Evolutionary conservation across 2,329 filamentous ascomycete species (phyloP).

Genomic region (Aspergillus versicolor): DNA sequence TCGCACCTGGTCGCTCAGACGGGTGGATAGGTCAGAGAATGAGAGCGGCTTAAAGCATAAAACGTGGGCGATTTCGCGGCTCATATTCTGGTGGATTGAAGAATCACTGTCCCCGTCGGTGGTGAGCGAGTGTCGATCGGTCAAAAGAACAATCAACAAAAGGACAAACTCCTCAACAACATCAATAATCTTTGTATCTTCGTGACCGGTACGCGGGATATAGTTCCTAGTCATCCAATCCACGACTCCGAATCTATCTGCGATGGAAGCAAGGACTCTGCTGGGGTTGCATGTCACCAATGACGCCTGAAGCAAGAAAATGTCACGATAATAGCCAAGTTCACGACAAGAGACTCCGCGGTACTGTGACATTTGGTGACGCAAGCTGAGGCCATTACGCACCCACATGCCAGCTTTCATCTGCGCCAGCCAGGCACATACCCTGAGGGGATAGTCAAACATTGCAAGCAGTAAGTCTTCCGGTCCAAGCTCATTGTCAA

Average conservation of each 20-base stretch:
- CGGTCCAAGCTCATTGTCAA: slow-evolving; percentile 54
- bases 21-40: slow-evolving; percentile 84
- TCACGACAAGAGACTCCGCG: slow-evolving; percentile 85
- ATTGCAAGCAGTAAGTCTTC: slow-evolving; percentile 83
- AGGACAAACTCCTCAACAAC: slow-evolving; percentile 96
- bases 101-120: slow-evolving; percentile 35
- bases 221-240: slow-evolving; percentile 86
- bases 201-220: slow-evolving; percentile 70
- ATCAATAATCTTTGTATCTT: slow-evolving; percentile 85
- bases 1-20: slow-evolving; percentile 83
- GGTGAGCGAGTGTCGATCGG: slow-evolving; percentile 75
- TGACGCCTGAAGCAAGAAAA: slow-evolving; percentile 89
- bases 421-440: slow-evolving; percentile 94
- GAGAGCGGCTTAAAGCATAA: slow-evolving; percentile 95
- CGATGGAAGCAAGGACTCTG: slow-evolving; percentile 80
- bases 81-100: slow-evolving; percentile 69
- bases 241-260: slow-evolving; percentile 87
- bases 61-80: slow-evolving; percentile 87
- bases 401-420: slow-evolving; percentile 99
- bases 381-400: slow-evolving; percentile 89
- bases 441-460: slow-evolving; percentile 89
- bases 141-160: slow-evolving; percentile 84
- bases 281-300: slow-evolving; percentile 81
- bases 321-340: slow-evolving; percentile 89
- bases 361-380: slow-evolving; percentile 93